Conservation (phyloP, 805 yeast genomes). For the Kuraishia capsulata region DNA sequence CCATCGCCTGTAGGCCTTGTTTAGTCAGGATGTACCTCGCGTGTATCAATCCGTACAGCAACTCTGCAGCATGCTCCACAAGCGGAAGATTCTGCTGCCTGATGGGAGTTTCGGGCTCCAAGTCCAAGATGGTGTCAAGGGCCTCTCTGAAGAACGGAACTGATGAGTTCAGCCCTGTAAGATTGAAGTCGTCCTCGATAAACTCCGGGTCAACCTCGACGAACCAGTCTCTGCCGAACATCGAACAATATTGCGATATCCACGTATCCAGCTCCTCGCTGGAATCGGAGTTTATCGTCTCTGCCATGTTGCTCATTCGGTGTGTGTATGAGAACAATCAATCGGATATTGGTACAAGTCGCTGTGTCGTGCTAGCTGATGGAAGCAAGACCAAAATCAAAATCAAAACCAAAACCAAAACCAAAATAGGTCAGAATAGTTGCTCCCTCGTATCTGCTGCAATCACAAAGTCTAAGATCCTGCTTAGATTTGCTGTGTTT, state of each 20-base stretch:
- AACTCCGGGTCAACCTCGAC: slow-evolving; percentile 89
- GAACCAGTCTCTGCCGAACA: slow-evolving; percentile 81
- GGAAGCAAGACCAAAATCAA: too few species aligned
- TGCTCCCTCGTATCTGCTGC: too few species aligned
- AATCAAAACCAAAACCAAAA: too few species aligned
- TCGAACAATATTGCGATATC: slow-evolving; percentile 73
- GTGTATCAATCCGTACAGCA: slow-evolving; percentile 88
- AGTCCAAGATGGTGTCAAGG: slow-evolving; percentile 79
- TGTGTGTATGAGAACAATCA: too few species aligned
- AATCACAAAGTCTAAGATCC: too few species aligned
- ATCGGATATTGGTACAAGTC: too few species aligned
- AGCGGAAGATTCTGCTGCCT: slow-evolving; percentile 63
- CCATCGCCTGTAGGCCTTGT: slow-evolving; percentile 84
- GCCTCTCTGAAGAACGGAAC: slow-evolving; percentile 93
- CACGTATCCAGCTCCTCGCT: slow-evolving; percentile 61
- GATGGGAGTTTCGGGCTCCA: slow-evolving; percentile 54
- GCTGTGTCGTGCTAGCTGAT: too few species aligned
- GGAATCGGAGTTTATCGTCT: slow-evolving; percentile 15
- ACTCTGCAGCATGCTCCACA: slow-evolving; percentile 84
- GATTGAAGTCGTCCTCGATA: slow-evolving; percentile 93
- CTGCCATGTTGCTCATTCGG: slow-evolving; percentile 6
- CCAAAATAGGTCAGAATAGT: too few species aligned
- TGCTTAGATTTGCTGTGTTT: too few species aligned
- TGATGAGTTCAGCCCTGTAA: slow-evolving; percentile 77
- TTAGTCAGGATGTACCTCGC: slow-evolving; percentile 85